Evolutionary conservation across 768 basidiomycete species (phyloP), one percentile per base, ranked within the genome.

Genomic region (Inosperma sp.): DNA sequence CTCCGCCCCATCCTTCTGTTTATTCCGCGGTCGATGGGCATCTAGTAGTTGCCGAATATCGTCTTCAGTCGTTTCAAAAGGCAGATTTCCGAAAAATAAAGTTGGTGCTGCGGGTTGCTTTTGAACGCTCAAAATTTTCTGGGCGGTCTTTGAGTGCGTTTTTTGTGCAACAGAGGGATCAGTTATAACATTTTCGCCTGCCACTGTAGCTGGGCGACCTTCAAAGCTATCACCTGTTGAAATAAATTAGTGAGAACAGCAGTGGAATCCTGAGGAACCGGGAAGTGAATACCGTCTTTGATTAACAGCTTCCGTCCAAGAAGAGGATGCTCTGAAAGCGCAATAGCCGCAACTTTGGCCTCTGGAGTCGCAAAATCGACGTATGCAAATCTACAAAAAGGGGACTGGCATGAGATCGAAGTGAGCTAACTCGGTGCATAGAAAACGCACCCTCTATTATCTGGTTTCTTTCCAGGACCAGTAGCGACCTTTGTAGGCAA

Each of bases 31-130:
- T 53, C 74, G 76, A 70, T 90, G 89, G 10, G 79, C 78, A 47
- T 89, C 83, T 37, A 97, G 75, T 54, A 94, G 62, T 57, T 82
- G 79, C 42, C 81, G 75, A 45, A 96, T 84, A 10, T 79, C 78
- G 9, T 79, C 76, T 21, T 88, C 88, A 5, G 89, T 94, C 10
- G 93, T 83, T 62, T 92, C 88, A 65, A 95, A 98, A 7, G 86
- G 84, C 13, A 98, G 78, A 65, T 98, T 98, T 7, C 95, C 95
- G 19, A 97, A 65, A 76, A 97, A 98, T 10, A 98, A 73, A 6
- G 92, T 93, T 2, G 86, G 83, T 2, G 81, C 88, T 33, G 92
- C 80, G 2, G 84, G 81, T 64, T 93, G 90, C 64, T 87, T 93
- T 65, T 94, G 94, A 23, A 66, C 62, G 26, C 77, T 71, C 14